phyloP scores from a whole-genome alignment of 2,329 filamentous ascomycete species.

The Trichoderma arundinaceum region DNA sequence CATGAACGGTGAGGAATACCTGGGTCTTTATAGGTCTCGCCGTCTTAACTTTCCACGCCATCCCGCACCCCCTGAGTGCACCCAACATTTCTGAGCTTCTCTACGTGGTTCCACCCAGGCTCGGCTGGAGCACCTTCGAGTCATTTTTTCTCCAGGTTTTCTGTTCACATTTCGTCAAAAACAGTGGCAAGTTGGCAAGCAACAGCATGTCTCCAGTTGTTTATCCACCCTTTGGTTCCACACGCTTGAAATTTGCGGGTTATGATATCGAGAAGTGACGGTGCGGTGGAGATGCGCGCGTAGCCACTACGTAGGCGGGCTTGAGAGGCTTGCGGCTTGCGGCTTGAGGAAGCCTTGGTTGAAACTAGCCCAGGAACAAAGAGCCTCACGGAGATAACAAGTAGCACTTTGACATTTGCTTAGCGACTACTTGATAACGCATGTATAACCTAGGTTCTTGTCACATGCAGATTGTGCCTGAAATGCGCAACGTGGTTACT shows the following conservation, averaged over 20 bases:
- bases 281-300: slow-evolving; percentile 17
- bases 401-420: not conserved
- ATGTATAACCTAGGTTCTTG: not conserved
- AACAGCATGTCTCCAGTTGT: slow-evolving; percentile 18
- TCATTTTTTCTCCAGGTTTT: slow-evolving; percentile 25
- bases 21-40: slow-evolving; percentile 36
- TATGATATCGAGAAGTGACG: slow-evolving; percentile 15
- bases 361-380: slow-evolving; percentile 8
- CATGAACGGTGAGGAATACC: slow-evolving; percentile 48
- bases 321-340: slow-evolving; percentile 5
- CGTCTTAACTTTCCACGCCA: not conserved
- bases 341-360: slow-evolving; percentile 1
- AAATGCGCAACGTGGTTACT: not conserved
- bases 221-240: slow-evolving; percentile 36
- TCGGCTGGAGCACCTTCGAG: slow-evolving; percentile 9
- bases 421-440: not conserved
- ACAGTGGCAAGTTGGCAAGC: slow-evolving; percentile 16
- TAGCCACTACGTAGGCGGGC: slow-evolving; percentile 15
- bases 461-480: not conserved
- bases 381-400: not conserved
- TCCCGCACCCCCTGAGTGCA: slow-evolving; percentile 8
- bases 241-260: slow-evolving; percentile 31
- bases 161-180: slow-evolving; percentile 11
- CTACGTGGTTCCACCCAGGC: slow-evolving; percentile 25
- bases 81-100: slow-evolving; percentile 23